Conservation (phyloP, 768 basidiomycete species). For the Galerina marginata region DNA sequence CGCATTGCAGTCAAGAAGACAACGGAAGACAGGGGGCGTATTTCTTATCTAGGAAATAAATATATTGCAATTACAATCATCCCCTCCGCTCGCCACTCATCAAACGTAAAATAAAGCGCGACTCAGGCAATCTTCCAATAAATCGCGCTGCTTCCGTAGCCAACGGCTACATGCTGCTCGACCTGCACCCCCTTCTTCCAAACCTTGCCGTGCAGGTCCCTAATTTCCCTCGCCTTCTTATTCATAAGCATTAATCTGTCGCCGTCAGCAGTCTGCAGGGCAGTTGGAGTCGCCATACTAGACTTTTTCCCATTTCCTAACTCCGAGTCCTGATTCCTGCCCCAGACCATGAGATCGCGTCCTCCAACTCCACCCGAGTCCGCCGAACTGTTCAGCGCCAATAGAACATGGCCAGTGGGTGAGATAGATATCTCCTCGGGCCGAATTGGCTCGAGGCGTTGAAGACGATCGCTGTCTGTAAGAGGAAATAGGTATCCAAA, state of each 20-base stretch:
- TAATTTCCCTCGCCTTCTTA: constrained; percentile 55
- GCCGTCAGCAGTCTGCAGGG: constrained; percentile 55
- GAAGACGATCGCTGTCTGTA: constrained; percentile 68
- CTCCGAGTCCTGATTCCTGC: constrained; percentile 74
- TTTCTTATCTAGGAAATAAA: constrained; percentile 7
- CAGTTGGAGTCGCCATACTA: constrained; percentile 58
- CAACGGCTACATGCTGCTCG: constrained; percentile 66
- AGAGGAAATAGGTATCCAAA: constrained; percentile 7
- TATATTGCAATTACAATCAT: constrained; percentile 3
- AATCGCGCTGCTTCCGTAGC: constrained; percentile 66
- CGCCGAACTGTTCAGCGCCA: constrained; percentile 68
- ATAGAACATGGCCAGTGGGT: constrained; percentile 76
- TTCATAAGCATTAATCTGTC: constrained; percentile 63
- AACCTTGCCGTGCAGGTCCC: constrained; percentile 61
- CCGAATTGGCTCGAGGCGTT: constrained; percentile 65
- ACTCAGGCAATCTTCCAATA: constrained; percentile 65
- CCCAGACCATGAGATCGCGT: constrained; percentile 76
- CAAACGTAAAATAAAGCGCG: constrained; percentile 1
- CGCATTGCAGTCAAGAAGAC: background rate
- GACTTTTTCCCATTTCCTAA: constrained; percentile 76
- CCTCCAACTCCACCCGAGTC: constrained; percentile 56
- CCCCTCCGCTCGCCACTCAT: background rate
- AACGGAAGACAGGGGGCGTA: background rate
- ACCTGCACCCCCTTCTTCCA: constrained; percentile 67
- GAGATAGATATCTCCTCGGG: constrained; percentile 71